Evolutionary conservation across 1,284 basidiomycete genomes (phyloP), one percentile per base, ranked within the genome.

Genomic region (Rhodotorula sp.): DNA sequence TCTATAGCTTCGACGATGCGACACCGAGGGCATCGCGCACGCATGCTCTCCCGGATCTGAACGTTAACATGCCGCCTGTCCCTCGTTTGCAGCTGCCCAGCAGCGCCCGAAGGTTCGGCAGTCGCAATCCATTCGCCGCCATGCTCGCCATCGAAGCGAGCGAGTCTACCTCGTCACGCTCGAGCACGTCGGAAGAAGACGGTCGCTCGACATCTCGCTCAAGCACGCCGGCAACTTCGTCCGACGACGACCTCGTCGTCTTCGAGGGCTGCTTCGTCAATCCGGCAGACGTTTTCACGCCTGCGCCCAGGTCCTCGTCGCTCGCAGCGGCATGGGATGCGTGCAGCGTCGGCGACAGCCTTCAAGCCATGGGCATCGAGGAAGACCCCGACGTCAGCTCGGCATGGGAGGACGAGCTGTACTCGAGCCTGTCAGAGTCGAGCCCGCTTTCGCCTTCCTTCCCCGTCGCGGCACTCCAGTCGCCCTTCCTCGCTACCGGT

Each of bases 321-420:
- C 11, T n/a, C 15, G 11, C 18, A 28, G 13, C 13, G 18, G 7
- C 11, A 22, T 44, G 40, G 40, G 40, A 44, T 13, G 40, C 40
- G 13, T 15, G 40, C 40, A 26, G 18, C 4, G 30, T 44, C 55
- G 22, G 8, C 46, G 30, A 18, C 9, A 15, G 24, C 18, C 13
- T 40, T 24, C 34, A 50, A 4, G 44, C 18, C 2, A 20, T 37
- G 30, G 54, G 54, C 13, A 37, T 40, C 40, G 54, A 18, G 31
- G 58, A 24, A 24, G 31, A 40, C 10, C 46, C 18, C n/a, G 58
- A 60, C 28, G 26, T 48, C 22, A 65, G 58, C 58, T 55, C 52
- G 4, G 59, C 52, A 7, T 65, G 64, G 64, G 58, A 56, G 58
- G 64, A 65, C 52, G 58, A 65, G 53, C 53, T 65, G 2, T 60